A percentile compares a stretch with the other conserved stretches of the same genome.
These are phyloP conservation scores for Lagenidium giganteum DNA, from an alignment of 352 stramenopile genomes.

Conservation along the genomic window DNA sequence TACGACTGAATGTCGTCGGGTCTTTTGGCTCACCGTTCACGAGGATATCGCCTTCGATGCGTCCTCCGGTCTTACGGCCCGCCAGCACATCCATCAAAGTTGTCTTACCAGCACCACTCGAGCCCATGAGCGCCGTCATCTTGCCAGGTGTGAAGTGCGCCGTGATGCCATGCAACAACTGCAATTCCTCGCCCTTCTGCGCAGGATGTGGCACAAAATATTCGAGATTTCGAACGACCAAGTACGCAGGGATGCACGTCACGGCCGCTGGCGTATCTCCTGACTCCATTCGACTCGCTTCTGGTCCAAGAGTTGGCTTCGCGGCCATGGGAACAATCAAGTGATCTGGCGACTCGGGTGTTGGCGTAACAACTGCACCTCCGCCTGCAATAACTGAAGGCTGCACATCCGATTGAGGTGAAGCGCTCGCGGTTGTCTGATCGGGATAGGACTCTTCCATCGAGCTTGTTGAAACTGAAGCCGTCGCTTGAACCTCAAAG, in stretches of 20 bases:
- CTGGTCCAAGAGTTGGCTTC: too few relatives aligned
- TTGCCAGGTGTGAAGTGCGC: constrained; percentile 20
- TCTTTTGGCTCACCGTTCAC: constrained; percentile 14
- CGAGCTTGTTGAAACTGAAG: not conserved
- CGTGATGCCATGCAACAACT: constrained; percentile 26
- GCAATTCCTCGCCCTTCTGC: constrained; percentile 1
- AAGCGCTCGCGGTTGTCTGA: not conserved
- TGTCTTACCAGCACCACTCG: constrained; percentile 73
- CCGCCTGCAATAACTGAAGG: not conserved
- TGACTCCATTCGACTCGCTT: not conserved
- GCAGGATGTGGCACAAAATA: constrained; percentile 19
- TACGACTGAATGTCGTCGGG: constrained; percentile 7
- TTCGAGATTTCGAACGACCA: constrained; percentile 11
- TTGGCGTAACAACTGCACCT: not conserved
- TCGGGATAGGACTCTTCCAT: constrained; percentile 6
- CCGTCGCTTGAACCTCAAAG: constrained; percentile 17
- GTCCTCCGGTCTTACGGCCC: constrained; percentile 78
- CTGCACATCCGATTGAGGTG: not conserved
- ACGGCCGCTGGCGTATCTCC: not conserved
- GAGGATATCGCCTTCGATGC: constrained; percentile 38
- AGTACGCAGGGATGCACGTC: constrained; percentile 10
- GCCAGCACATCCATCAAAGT: constrained; percentile 91
- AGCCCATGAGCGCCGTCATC: constrained; percentile 45
- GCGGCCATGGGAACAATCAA: not conserved
- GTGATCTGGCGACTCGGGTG: not conserved